phyloP scores from a whole-genome alignment of 1,284 basidiomycete species.

The Naganishia sp. region DNA sequence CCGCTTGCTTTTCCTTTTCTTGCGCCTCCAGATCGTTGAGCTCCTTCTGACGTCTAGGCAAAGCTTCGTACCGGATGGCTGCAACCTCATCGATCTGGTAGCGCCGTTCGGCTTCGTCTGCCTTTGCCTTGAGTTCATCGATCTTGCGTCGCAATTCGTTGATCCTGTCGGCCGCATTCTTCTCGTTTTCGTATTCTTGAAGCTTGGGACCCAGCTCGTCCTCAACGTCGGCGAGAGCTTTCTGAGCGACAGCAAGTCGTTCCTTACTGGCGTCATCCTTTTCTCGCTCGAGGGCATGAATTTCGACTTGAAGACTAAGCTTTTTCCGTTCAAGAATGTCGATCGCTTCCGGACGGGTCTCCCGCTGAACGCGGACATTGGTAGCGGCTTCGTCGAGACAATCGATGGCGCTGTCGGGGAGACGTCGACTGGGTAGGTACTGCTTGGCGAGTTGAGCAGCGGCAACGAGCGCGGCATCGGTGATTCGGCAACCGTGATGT shows the following conservation, averaged over 20 bases:
- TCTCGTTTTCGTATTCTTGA: slow-evolving; percentile 87
- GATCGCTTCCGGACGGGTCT: slow-evolving; percentile 92
- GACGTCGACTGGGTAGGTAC: slow-evolving; percentile 80
- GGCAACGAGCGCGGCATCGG: slow-evolving; percentile 84
- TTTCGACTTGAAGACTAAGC: slow-evolving; percentile 91
- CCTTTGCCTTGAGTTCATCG: slow-evolving; percentile 88
- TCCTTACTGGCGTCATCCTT: slow-evolving; percentile 90
- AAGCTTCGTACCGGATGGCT: slow-evolving; percentile 87
- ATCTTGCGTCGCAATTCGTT: slow-evolving; percentile 77
- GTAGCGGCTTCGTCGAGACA: slow-evolving; percentile 83
- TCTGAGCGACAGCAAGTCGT: slow-evolving; percentile 73
- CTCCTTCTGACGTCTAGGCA: slow-evolving; percentile 83
- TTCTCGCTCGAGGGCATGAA: slow-evolving; percentile 90
- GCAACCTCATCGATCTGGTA: slow-evolving; percentile 74
- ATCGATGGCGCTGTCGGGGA: slow-evolving; percentile 91
- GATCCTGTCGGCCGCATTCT: slow-evolving; percentile 81
- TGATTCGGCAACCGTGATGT: slow-evolving; percentile 86
- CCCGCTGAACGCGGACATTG: slow-evolving; percentile 82
- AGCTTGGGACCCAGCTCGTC: slow-evolving; percentile 87
- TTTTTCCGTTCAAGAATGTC: slow-evolving; percentile 91
- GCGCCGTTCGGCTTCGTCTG: slow-evolving; percentile 89
- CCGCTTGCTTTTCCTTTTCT: slow-evolving; percentile 44
- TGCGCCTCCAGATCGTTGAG: slow-evolving; percentile 61
- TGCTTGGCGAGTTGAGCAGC: slow-evolving; percentile 93
- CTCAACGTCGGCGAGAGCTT: slow-evolving; percentile 80